A percentile compares a stretch with the other conserved stretches of the same genome.
Conservation (phyloP, 169 alveolate species). For the Plasmodium gonderi region DNA sequence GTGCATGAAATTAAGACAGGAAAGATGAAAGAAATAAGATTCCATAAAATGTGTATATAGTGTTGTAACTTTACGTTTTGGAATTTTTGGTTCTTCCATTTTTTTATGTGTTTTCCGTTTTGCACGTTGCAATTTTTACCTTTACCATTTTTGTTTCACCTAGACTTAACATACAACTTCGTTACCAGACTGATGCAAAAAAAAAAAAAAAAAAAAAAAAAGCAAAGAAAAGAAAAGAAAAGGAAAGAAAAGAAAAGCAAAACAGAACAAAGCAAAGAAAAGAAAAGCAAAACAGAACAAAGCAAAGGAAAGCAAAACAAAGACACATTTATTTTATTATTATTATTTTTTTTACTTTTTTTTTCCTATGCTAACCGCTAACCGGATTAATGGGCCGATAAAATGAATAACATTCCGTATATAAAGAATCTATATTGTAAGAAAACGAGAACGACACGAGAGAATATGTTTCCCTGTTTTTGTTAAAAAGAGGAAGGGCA, state of each 20-base stretch:
- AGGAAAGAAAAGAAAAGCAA: too few species aligned
- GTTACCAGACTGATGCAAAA: background rate
- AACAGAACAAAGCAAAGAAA: too few species aligned
- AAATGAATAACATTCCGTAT: constrained; percentile 37
- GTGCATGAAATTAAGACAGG: background rate
- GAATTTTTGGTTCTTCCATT: too few species aligned
- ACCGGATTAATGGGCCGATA: constrained; percentile 6
- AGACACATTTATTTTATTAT: too few species aligned
- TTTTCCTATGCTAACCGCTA: background rate
- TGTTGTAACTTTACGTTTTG: too few species aligned
- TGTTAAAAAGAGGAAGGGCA: too few species aligned
- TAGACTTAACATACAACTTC: background rate
- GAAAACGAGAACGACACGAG: background rate
- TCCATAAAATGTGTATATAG: background rate
- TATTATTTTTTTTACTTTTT: constrained; percentile 8
- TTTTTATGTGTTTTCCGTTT: background rate
- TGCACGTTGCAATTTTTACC: background rate
- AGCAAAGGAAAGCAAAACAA: background rate
- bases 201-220: too few species aligned
- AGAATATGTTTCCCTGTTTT: background rate
- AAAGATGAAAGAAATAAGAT: background rate
- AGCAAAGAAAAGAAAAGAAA: too few species aligned
- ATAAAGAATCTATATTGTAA: constrained; percentile 60
- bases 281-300: too few species aligned
- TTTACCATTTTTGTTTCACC: background rate